Conservation (phyloP, 1,284 basidiomycete species). For the Cryptococcus sp. region DNA sequence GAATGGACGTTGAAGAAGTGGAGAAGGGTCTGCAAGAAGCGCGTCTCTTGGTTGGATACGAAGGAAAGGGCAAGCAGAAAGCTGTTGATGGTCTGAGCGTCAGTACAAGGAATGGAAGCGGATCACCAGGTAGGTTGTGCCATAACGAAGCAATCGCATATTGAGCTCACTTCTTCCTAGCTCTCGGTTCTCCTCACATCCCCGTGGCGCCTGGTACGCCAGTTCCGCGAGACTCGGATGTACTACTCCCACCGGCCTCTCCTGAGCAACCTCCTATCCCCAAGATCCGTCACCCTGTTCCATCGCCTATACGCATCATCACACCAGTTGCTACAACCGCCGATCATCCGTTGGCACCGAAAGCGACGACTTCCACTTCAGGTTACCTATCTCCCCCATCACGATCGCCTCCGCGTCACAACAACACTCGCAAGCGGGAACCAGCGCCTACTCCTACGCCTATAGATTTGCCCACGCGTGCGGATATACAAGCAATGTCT, state of each 20-base stretch:
- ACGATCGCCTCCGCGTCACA: conserved; percentile 28
- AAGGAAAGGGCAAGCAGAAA: conserved; percentile 30
- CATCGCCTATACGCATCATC: conserved; percentile 39
- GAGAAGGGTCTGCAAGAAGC: conserved; percentile 46
- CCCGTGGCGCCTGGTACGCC: conserved; percentile 35
- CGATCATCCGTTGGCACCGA: conserved; percentile 43
- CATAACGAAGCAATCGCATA: background rate
- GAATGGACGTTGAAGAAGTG: conserved; percentile 56
- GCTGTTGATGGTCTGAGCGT: conserved; percentile 28
- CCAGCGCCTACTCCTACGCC: conserved; percentile 39
- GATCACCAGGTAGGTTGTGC: conserved; percentile 45
- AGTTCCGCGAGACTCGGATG: conserved; percentile 40
- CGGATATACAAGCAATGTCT: conserved; percentile 53
- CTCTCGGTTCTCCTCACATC: conserved; percentile 31
- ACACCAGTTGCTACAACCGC: conserved; percentile 31
- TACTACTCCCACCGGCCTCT: conserved; percentile 45
- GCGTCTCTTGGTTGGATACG: conserved; percentile 31
- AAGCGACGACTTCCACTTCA: conserved; percentile 12
- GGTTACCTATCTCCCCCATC: conserved; percentile 48
- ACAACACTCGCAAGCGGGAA: conserved; percentile 11
- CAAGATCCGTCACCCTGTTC: conserved; percentile 28
- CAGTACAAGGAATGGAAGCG: conserved; percentile 31
- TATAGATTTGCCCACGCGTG: conserved; percentile 53
- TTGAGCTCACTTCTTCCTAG: conserved; percentile 12
- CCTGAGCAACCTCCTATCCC: conserved; percentile 35